Conservation (phyloP, 176 grass and related monocot genomes). For the Urochloa ruziziensis region DNA sequence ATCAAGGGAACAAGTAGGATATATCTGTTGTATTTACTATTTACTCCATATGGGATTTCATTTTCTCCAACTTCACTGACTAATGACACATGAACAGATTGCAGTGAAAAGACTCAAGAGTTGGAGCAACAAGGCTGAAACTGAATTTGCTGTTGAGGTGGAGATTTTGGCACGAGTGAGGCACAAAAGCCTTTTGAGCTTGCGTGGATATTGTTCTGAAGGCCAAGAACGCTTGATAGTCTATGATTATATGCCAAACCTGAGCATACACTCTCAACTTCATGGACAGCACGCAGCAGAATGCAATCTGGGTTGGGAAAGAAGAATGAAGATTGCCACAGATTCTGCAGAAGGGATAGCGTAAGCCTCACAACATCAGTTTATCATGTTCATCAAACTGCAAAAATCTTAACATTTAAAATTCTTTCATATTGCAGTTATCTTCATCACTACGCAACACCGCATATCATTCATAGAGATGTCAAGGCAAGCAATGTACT, state of each 20-base stretch:
- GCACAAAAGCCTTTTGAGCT: constrained; percentile 72
- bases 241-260: constrained; percentile 84
- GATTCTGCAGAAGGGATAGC: constrained; percentile 83
- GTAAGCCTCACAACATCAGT: constrained; percentile 48
- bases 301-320: constrained; percentile 65
- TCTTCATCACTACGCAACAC: constrained; percentile 68
- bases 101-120: constrained; percentile 90
- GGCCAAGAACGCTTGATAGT: constrained; percentile 90
- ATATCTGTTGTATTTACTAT: constrained; percentile 4
- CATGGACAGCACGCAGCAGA: constrained; percentile 79
- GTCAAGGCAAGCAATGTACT: constrained; percentile 92
- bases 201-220: constrained; percentile 86
- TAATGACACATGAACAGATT: constrained; percentile 47
- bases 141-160: constrained; percentile 70
- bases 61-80: not conserved
- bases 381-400: constrained; percentile 16
- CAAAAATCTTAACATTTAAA: not conserved
- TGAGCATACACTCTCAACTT: constrained; percentile 78
- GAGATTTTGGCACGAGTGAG: constrained; percentile 73
- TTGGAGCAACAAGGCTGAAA: constrained; percentile 95
- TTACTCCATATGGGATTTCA: not conserved
- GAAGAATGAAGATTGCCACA: constrained; percentile 74
- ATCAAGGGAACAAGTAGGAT: not conserved
- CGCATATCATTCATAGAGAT: constrained; percentile 88
- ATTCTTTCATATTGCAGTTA: constrained; percentile 44